A percentile compares a stretch with the other conserved stretches of the same genome.
phyloP scores from a whole-genome alignment of 2,329 filamentous ascomycete genomes.

The Chrysoporthe cubensis region DNA sequence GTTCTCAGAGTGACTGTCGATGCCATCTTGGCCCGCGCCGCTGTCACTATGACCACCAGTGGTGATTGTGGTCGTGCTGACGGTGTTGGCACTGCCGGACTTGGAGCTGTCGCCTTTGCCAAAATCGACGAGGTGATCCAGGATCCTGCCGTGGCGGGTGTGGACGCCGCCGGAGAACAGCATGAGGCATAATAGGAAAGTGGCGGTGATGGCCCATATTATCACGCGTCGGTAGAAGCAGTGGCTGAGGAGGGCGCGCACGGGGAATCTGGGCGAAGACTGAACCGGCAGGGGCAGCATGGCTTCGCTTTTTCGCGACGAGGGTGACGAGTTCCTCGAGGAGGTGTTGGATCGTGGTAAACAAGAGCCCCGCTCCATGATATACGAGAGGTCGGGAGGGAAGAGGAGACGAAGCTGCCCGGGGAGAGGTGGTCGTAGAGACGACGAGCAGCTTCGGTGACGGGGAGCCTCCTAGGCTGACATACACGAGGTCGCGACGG shows the following conservation, averaged over 20 bases:
- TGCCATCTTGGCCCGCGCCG: not conserved
- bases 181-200: conserved; percentile 46
- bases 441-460: conserved; percentile 23
- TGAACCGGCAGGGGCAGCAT: conserved; percentile 28
- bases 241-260: conserved; percentile 53
- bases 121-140: conserved; percentile 32
- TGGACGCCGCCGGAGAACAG: conserved; percentile 42
- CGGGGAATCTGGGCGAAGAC: conserved; percentile 36
- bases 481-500: conserved; percentile 16
- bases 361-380: conserved; percentile 24
- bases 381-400: not conserved
- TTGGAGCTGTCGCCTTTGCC: conserved; percentile 25
- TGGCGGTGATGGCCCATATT: conserved; percentile 51
- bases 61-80: conserved; percentile 15
- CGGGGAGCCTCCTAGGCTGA: conserved; percentile 5
- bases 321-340: conserved; percentile 25
- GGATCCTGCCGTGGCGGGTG: conserved; percentile 31
- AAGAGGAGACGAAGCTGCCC: conserved; percentile 21
- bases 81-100: not conserved
- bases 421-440: conserved; percentile 2
- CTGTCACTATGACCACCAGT: not conserved
- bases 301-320: conserved; percentile 21
- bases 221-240: conserved; percentile 57
- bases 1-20: not conserved
- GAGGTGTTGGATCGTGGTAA: conserved; percentile 19